Percentiles rank a stretch among this genome's conserved stretches.
These are phyloP conservation scores for Blastosporella zonata DNA, from an alignment of 1,284 basidiomycete genomes.

Conservation along the genomic window DNA sequence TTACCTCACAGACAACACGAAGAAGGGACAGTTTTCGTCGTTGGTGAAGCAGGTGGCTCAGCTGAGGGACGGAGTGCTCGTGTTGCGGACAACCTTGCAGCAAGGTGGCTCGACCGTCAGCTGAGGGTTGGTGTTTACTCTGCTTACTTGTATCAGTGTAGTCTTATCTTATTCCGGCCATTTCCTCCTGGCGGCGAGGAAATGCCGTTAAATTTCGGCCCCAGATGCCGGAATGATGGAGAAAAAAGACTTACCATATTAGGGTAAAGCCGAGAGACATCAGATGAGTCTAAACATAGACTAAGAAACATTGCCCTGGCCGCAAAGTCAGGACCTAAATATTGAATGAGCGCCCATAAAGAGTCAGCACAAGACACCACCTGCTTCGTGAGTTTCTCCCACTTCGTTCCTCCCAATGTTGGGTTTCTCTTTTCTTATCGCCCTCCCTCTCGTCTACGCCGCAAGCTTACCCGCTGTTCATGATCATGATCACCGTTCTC, in stretches of 20 bases:
- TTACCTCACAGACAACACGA: conserved; percentile 62
- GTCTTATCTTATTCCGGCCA: too few relatives aligned
- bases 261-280: not conserved
- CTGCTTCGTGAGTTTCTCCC: not conserved
- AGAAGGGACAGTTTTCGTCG: conserved; percentile 71
- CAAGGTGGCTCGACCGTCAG: conserved; percentile 32
- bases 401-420: conserved; percentile 7
- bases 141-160: too few relatives aligned
- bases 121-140: conserved; percentile 5
- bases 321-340: not conserved
- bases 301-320: not conserved
- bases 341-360: not conserved
- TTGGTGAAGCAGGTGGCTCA: conserved; percentile 74
- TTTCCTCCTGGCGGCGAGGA: too few relatives aligned
- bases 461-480: conserved; percentile 30
- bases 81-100: conserved; percentile 50
- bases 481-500: conserved; percentile 27
- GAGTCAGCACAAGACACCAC: not conserved
- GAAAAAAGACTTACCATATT: not conserved
- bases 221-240: too few relatives aligned
- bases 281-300: conserved; percentile 1
- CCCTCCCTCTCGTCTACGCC: conserved; percentile 35
- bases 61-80: conserved; percentile 61
- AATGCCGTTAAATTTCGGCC: too few relatives aligned
- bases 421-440: conserved; percentile 24